Evolutionary conservation across 305 asterid species (phyloP), one percentile per base, ranked within the genome.

Genomic region (Withania somnifera): DNA sequence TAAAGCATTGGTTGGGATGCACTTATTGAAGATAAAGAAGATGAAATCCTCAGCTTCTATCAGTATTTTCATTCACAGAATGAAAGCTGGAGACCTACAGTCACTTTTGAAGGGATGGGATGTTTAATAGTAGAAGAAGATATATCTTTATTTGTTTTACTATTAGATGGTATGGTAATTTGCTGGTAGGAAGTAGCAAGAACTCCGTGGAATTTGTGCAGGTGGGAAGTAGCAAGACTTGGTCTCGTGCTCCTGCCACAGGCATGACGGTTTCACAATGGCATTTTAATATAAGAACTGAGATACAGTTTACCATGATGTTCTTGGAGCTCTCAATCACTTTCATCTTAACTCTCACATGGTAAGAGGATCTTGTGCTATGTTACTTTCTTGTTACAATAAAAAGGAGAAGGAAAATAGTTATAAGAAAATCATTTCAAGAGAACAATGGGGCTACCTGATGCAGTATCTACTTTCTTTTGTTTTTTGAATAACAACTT

Each of bases 401-500:
- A 28, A 54, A 56, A 63, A 80, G 77, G 63, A 40, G 54, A 66
- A 79, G 63, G 40, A 54, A 28, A 26, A 67, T 9, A 19, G 32
- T 28, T 15, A 64, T 26, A 64, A 64, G 78, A 80, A 69, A 22
- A 80, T 19, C 30, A 53, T 7, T 57, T 47, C 38, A 56, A 78
- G 32, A 80, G 52, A 80, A 47, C 22, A 69, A 75, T 58, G 69
- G 47, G 45, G n/a, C 68, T 86, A 93, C 98, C 96, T 84, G 85
- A 32, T 40, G 77, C 63, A 50, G 57, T 22, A 40, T 36, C 76
- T 76, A 75, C 75, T 83, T 80, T 81, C 57, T 84, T 86, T 78
- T 87, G 94, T 40, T 36, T 67, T 84, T 85, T 89, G 50, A 83
- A 93, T 19, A 80, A 57, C 52, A 85, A 78, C 90, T 75, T 90